A percentile compares a stretch with the other conserved stretches of the same genome.
phyloP scores from a whole-genome alignment of 805 yeast genomes.

The Cyberlindnera lachancei region DNA sequence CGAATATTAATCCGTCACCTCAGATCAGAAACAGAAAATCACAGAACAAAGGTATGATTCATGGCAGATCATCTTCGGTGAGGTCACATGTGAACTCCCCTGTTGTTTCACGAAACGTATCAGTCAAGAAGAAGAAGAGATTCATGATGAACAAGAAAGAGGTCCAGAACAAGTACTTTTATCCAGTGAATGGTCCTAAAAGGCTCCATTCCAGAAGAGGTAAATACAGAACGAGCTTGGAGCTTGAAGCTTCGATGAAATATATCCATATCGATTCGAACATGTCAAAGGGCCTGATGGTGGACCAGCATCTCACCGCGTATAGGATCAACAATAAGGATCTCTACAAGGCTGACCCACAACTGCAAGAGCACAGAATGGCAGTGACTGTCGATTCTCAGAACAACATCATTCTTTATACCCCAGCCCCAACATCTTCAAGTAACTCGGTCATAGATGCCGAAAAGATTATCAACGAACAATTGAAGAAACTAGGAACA shows the following conservation, averaged over 20 bases:
- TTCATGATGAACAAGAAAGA: constrained; percentile 18
- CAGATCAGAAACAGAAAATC: constrained; percentile 2
- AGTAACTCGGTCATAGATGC: constrained; percentile 18
- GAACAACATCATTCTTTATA: constrained; percentile 20
- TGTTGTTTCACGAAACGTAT: constrained; percentile 8
- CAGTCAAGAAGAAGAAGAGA: constrained; percentile 13
- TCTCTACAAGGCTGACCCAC: constrained; percentile 12
- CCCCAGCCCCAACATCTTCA: constrained; percentile 16
- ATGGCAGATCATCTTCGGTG: constrained; percentile 17
- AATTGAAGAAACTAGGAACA: constrained; percentile 14
- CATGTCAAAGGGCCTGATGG: constrained; percentile 18
- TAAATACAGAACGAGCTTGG: constrained; percentile 19
- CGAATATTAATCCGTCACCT: no score
- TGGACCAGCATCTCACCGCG: constrained; percentile 11
- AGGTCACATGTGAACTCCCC: constrained; percentile 13
- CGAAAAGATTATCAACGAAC: constrained; percentile 16
- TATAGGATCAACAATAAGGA: constrained; percentile 8
- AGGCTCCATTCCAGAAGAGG: constrained; percentile 16
- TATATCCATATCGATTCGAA: constrained; percentile 17
- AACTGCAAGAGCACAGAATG: constrained; percentile 6
- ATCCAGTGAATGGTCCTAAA: constrained; percentile 20
- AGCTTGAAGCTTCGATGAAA: constrained; percentile 17
- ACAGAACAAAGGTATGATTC: background rate
- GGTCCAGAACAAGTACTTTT: constrained; percentile 12
- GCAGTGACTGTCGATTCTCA: constrained; percentile 20